A percentile compares a stretch with the other conserved stretches of the same genome.
Conservation (phyloP, 1,139 yeast genomes). For the Suhomyces bokatorum region DNA sequence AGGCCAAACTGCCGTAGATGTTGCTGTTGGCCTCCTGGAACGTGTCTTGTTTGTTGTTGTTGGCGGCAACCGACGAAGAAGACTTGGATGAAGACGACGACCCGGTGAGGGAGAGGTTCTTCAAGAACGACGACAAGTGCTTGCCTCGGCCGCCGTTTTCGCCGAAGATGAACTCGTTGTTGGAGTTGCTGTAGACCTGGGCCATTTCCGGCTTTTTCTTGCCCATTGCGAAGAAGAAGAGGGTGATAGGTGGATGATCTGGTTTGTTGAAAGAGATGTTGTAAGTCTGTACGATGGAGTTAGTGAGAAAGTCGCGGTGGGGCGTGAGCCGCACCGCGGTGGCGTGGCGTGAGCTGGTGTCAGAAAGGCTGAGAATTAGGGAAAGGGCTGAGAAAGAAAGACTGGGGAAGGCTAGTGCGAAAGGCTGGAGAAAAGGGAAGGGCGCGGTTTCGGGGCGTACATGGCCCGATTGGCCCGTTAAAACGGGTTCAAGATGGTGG, state of each 20-base stretch:
- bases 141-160: constrained; percentile 71
- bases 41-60: constrained; percentile 18
- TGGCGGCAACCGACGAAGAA: background rate
- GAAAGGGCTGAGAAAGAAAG: background rate
- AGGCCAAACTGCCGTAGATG: constrained; percentile 44
- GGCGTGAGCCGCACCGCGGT: background rate
- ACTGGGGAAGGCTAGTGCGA: background rate
- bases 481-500: no score
- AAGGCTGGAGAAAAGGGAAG: background rate
- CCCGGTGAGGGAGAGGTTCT: constrained; percentile 44
- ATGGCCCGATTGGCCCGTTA: no score
- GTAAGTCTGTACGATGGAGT: background rate
- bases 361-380: background rate
- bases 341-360: background rate
- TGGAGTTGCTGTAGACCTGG: constrained; percentile 49
- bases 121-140: constrained; percentile 58
- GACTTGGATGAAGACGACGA: constrained; percentile 14
- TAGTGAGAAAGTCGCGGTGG: background rate
- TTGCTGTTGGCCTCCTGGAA: constrained; percentile 36
- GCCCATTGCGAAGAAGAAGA: constrained; percentile 28
- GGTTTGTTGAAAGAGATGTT: no score
- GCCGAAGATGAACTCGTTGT: constrained; percentile 64
- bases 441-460: background rate
- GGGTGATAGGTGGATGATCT: background rate
- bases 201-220: constrained; percentile 58